Conservation (phyloP, 192 early-diverging fungal species). For the Coemansia sp. region DNA sequence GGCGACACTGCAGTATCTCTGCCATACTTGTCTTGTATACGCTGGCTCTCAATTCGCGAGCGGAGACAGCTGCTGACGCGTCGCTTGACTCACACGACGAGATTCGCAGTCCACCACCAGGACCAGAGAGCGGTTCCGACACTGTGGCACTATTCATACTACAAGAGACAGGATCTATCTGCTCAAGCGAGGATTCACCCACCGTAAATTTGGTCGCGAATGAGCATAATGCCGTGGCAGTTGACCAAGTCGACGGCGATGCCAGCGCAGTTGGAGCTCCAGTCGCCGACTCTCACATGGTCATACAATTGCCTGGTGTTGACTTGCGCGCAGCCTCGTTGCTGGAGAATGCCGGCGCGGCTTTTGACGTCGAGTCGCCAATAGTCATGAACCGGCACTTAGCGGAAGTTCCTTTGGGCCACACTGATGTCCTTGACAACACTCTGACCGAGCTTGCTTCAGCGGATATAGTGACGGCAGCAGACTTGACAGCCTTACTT, state of each 20-base stretch:
- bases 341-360: not conserved
- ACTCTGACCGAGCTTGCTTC: not conserved
- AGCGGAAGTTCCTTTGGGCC: not conserved
- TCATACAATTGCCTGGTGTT: not conserved
- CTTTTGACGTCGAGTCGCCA: conserved; percentile 1
- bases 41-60: conserved; percentile 6
- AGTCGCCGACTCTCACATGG: not conserved
- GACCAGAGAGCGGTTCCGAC: not conserved
- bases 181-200: not conserved
- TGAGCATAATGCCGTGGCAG: not conserved
- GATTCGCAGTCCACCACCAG: not conserved
- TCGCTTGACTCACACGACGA: not conserved
- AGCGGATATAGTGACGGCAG: not conserved
- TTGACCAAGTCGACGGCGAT: not conserved
- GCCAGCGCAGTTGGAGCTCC: not conserved
- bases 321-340: not conserved
- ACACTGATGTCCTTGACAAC: not conserved
- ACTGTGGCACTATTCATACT: not conserved
- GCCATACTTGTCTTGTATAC: not conserved
- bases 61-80: not conserved
- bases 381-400: not conserved
- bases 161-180: not conserved
- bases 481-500: not conserved
- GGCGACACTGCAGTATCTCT: not conserved
- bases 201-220: too few species aligned